These are phyloP conservation scores for Marasmius oreades DNA, from an alignment of 1,284 basidiomycete species.

Conservation along the genomic window DNA sequence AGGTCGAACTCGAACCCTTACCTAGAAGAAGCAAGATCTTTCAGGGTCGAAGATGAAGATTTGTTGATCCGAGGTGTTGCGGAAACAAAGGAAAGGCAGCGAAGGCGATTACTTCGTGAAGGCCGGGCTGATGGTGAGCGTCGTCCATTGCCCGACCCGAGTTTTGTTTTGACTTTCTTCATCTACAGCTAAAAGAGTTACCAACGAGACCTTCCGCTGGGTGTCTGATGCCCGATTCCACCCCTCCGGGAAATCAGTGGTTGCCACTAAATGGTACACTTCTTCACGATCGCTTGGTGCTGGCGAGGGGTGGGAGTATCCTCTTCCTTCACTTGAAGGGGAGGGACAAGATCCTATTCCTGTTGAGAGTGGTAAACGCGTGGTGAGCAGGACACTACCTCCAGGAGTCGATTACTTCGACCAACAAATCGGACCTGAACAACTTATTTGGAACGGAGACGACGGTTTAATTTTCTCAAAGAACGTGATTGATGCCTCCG, in stretches of 20 bases:
- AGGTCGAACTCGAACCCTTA: constrained; percentile 27
- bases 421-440: constrained; percentile 71
- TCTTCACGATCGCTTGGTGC: constrained; percentile 59
- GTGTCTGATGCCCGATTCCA: constrained; percentile 69
- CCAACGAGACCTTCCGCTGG: constrained; percentile 72
- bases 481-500: constrained; percentile 48
- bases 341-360: constrained; percentile 27
- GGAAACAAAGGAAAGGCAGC: constrained; percentile 46
- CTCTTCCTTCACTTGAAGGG: constrained; percentile 35
- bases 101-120: constrained; percentile 52
- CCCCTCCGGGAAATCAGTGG: constrained; percentile 52
- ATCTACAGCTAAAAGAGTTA: constrained; percentile 55
- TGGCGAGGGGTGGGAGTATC: constrained; percentile 70
- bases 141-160: not conserved
- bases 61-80: constrained; percentile 44
- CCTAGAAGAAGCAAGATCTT: constrained; percentile 30
- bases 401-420: constrained; percentile 63
- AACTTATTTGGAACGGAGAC: constrained; percentile 56
- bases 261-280: constrained; percentile 78
- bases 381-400: constrained; percentile 56
- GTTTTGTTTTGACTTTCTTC: not conserved
- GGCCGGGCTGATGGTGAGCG: constrained; percentile 52
- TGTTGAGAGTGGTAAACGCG: constrained; percentile 48
- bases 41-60: constrained; percentile 43
- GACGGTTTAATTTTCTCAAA: constrained; percentile 63